Base-by-base conservation (phyloP, 192 early-diverging fungal species). In the Umbelopsis sp. region DNA sequence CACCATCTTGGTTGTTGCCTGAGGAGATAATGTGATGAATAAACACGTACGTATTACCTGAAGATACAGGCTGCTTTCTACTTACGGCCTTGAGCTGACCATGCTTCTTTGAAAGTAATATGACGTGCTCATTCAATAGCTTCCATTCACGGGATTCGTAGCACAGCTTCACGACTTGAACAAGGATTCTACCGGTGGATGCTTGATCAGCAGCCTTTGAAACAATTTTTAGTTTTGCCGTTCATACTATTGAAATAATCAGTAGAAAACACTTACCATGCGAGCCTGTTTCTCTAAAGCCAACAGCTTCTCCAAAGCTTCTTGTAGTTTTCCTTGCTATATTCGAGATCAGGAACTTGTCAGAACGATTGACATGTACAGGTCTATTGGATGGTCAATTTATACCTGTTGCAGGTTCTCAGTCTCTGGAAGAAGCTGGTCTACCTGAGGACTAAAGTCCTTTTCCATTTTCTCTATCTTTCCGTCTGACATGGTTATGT, bases 1-100 rank as follows among this genome's bases (percentile, higher is more conserved):
- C 15, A 97, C 90, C 98, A 99, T 99, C 68, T 90, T 92, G 12
- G 92, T 89, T 30, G 95, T 94, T 46, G 98, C 95, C 92, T 95
- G 78, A 46, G 18, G 46, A 67, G 61, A 71, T 13, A 37, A 30
- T 46, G 20, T 10, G 0, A 41, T 41, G 22, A 65, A 7, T n/a
- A 68, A 35, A 41, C 61, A 71, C 37, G 7, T 61, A 1, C 21
- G 16, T 21, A 18, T 49, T 69, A 25, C 13, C n/a, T 51, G 33
- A 25, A 20, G 7, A 18, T n/a, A 72, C 35, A 30, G 27, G 27
- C n/a, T n/a, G 64, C 35, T 20, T 3, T n/a, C 4, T 20, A 64
- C 76, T 64, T 74, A 91, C 90, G 71, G 84, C 84, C 80, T 98
- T 98, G 73, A 99, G 82, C 72, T 97, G 91, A 21, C 94, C 98